Evolutionary conservation across 169 alveolate genomes (phyloP).

Genomic region (Cytauxzoon felis): DNA sequence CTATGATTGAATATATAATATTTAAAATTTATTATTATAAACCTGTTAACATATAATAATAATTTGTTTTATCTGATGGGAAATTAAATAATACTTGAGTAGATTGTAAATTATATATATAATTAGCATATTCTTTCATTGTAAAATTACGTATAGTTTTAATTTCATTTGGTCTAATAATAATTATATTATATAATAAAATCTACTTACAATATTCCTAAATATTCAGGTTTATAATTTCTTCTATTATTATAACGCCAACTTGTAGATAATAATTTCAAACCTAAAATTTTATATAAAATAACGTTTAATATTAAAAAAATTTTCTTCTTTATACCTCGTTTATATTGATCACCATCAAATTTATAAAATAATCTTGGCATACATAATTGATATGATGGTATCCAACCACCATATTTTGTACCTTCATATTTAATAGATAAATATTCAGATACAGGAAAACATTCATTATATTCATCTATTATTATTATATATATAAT

Average conservation of each 20-base stretch:
- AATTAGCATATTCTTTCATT: constrained; percentile 68
- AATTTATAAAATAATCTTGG: constrained; percentile 68
- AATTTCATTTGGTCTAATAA: constrained; percentile 56
- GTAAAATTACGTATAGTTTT: constrained; percentile 71
- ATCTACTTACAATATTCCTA: constrained; percentile 62
- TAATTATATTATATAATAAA: not conserved
- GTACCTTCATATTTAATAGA: constrained; percentile 74
- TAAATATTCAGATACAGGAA: constrained; percentile 73
- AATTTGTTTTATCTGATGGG: constrained; percentile 69
- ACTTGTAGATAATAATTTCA: constrained; percentile 66
- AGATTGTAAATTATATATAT: constrained; percentile 58
- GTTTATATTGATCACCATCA: constrained; percentile 65
- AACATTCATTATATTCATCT: constrained; percentile 63
- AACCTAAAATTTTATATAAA: no score
- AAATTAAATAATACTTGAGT: constrained; percentile 68
- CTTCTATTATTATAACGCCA: constrained; percentile 71
- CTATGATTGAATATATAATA: constrained; percentile 49
- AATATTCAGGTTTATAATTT: constrained; percentile 63
- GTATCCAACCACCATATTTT: constrained; percentile 74
- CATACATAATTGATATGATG: constrained; percentile 73
- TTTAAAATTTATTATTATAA: not conserved
- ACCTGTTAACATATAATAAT: constrained; percentile 78
- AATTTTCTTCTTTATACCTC: constrained; percentile 53
- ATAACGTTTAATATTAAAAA: no score
- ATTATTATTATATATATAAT: not conserved